Evolutionary conservation across 2,329 filamentous ascomycete genomes (phyloP), one percentile per base, ranked within the genome.

Genomic region (Hymenotorrendiella dingleyae): DNA sequence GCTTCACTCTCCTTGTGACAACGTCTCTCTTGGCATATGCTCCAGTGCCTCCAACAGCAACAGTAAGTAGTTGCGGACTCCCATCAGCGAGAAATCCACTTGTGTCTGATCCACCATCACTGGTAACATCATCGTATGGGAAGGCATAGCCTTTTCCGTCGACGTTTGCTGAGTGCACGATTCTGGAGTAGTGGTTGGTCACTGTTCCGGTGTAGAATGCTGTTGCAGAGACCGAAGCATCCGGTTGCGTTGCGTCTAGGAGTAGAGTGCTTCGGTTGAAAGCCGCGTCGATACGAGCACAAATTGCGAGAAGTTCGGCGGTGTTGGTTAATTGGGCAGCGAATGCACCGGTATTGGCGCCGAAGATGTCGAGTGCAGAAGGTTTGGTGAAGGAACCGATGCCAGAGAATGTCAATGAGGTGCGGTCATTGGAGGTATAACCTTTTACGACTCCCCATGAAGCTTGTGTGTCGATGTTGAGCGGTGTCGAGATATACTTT

Each of bases 211-310:
- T 51, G 62, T 84, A 84, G 58, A 80, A 84, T 2, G 41, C 33
- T 3, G 20, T 36, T 2, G 72, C 63, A n/a, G n/a, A n/a, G n/a
- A n/a, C n/a, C 48, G 57, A 76, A 74, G 38, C 67, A 42, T 74
- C 67, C 11, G 76, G 79, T 64, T 75, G 78, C 50, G 57, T 54
- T n/a, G 60, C 40, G 53, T 74, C 65, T 16, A 63, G 57, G 37
- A 85, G 63, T 47, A 93, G 64, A 9, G 83, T 90, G 24, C 76
- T 80, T 17, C 86, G 74, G 64, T 90, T 88, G 56, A 91, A 77
- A 1, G 82, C 84, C 1, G 86, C 86, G 0, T 82, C 76, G 11
- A 93, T 65, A n/a, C 86, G 73, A 0, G 87, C 84, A 7, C 81
- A 80, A 43, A 90, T 74, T 29, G 80, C 80, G 46, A 76, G 74